Percentiles rank a stretch among this genome's conserved stretches.
These are phyloP conservation scores for Eimeria necatrix DNA, from an alignment of 169 alveolate genomes.

Conservation along the genomic window DNA sequence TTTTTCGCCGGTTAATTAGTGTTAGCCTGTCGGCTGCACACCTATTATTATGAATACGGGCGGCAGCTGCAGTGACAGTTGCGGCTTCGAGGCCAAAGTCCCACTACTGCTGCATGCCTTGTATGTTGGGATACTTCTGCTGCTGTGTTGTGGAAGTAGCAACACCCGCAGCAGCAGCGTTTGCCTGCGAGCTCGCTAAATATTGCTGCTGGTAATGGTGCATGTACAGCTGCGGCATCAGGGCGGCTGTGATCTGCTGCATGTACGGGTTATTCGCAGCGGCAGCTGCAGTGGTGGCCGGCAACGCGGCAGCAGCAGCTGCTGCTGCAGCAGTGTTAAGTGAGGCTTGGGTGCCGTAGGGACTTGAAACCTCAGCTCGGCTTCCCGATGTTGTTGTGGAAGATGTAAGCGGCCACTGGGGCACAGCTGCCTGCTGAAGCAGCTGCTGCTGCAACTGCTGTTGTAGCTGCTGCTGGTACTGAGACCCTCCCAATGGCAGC, in stretches of 20 bases:
- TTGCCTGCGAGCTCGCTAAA: conserved; percentile 61
- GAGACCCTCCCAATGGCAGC: conserved; percentile 57
- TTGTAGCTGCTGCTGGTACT: conserved; percentile 44
- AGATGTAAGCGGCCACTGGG: conserved; percentile 27
- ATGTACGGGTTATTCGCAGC: conserved; percentile 61
- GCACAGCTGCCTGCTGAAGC: conserved; percentile 63
- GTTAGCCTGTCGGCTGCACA: conserved; percentile 46
- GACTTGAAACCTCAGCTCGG: conserved; percentile 54
- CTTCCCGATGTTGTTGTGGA: conserved; percentile 9
- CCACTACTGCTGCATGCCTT: conserved; percentile 49
- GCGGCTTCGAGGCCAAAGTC: neutral
- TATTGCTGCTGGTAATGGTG: conserved; percentile 79
- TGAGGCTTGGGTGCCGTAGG: conserved; percentile 61
- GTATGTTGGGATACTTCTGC: conserved; percentile 15
- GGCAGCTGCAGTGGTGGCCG: conserved; percentile 22
- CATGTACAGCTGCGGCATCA: conserved; percentile 66
- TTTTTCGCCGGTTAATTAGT: neutral
- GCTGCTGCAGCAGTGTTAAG: conserved; percentile 51
- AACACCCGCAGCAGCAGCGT: conserved; percentile 70
- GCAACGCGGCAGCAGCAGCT: conserved; percentile 37
- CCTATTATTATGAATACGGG: neutral
- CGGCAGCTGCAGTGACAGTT: neutral
- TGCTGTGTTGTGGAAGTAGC: conserved; percentile 39
- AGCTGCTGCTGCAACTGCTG: conserved; percentile 72
- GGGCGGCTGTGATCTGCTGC: conserved; percentile 79